Evolutionary conservation across 2,329 filamentous ascomycete genomes (phyloP).

Genomic region (Dichotomopilus funicola): DNA sequence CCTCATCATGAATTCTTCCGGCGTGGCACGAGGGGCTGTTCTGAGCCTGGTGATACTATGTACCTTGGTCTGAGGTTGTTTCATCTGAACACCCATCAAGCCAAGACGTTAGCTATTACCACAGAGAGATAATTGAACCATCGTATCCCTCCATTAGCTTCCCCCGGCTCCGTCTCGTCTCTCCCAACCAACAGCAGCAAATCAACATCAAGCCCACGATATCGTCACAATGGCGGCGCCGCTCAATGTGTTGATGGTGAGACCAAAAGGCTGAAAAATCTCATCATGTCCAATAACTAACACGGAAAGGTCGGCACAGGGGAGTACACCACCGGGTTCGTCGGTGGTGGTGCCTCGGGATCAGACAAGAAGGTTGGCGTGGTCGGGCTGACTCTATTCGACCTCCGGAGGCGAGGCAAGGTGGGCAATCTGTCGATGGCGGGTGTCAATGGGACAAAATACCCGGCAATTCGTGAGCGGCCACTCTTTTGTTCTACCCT

Average conservation of each 20-base stretch:
- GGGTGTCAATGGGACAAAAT: constrained; percentile 82
- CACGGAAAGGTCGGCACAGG: constrained; percentile 70
- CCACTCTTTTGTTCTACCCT: background rate
- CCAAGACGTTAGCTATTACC: no score
- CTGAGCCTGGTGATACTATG: background rate
- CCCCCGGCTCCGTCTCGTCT: background rate
- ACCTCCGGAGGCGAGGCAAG: constrained; percentile 80
- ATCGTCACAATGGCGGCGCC: constrained; percentile 29
- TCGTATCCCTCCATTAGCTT: background rate
- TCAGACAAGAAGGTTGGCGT: constrained; percentile 97
- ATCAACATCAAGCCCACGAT: background rate
- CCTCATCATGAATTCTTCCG: constrained; percentile 18
- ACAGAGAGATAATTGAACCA: no score
- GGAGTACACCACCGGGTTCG: constrained; percentile 95
- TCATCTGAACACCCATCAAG: no score
- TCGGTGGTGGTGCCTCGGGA: constrained; percentile 71
- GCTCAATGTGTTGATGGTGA: constrained; percentile 63
- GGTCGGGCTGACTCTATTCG: constrained; percentile 82
- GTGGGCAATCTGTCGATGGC: constrained; percentile 84
- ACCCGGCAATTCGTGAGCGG: constrained; percentile 77
- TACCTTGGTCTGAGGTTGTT: no score
- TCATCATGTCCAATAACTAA: constrained; percentile 2
- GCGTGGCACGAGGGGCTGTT: constrained; percentile 1
- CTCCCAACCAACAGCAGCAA: background rate
- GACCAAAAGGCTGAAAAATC: constrained; percentile 18